Evolutionary conservation across 192 early-diverging fungal genomes (phyloP), one percentile per base, ranked within the genome.

Genomic region (Coemansia umbellata): DNA sequence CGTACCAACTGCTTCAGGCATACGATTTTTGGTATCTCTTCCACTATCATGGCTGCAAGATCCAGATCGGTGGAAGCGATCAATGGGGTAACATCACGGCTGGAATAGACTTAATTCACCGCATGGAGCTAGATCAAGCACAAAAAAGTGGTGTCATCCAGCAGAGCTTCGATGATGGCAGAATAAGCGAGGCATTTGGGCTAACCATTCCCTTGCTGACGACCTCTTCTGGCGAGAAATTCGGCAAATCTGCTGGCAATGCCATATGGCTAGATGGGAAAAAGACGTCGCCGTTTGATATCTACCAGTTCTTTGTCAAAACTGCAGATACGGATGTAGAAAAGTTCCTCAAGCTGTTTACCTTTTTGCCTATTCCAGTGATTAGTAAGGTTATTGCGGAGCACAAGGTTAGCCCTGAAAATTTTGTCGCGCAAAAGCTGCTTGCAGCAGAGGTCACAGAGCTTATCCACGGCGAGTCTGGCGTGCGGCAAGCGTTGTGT

Each of bases 71-170:
- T 30, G 95, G 95, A 27, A 92, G 89, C 60, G 93, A 97, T 59
- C 95, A 98, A 56, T 98, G 95, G 95, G 95, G 95, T 17, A 98
- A 98, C 58, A 98, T 98, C 50, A 84, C 83, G 0, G 88, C 93
- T 3, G 95, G 95, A 21, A 89, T 91, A 31, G 93, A 98, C 43
- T 57, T 98, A 60, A 95, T 98, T 37, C 81, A 85, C 48, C 82
- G 81, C 37, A 83, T 84, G 75, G 68, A 57, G 13, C 31, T 42
- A 14, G 23, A 56, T 21, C 43, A 45, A 27, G 43, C 22, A 13
- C 43, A 45, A 26, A 27, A 45, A 15, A 45, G 24, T n/a, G 43
- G 43, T 13, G 42, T 44, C 24, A 44, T 44, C 24, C 42, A 13
- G 6, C 23, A 44, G 28, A 4, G 4, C 19, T n/a, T 4, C 13